Conservation (phyloP, 257 asterid genomes). For the Coffea canephora region DNA sequence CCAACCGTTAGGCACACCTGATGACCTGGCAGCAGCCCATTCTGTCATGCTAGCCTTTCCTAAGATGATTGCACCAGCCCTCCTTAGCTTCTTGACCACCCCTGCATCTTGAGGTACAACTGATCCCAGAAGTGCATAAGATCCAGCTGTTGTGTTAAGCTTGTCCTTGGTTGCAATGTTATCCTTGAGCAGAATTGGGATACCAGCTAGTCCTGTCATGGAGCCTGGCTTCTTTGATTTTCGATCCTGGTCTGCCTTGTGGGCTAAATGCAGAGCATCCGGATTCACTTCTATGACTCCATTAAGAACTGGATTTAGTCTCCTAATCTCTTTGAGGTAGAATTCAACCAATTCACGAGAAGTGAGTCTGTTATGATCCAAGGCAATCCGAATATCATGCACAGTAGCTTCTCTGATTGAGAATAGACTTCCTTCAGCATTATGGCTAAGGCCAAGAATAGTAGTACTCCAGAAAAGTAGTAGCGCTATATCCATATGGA, state of each 20-base stretch:
- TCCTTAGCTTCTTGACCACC: no score
- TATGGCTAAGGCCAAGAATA: background rate
- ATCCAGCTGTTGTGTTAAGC: slow-evolving; percentile 56
- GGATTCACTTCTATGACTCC: slow-evolving; percentile 54
- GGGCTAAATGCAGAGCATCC: slow-evolving; percentile 40
- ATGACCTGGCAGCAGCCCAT: no score
- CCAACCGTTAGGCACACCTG: no score
- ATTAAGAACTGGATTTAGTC: slow-evolving; percentile 21
- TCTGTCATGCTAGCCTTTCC: no score
- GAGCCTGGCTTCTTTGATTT: slow-evolving; percentile 14
- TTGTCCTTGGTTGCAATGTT: slow-evolving; percentile 27
- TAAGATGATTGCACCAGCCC: no score
- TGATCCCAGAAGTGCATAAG: slow-evolving; percentile 41
- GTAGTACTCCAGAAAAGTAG: background rate
- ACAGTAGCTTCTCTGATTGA: slow-evolving; percentile 51
- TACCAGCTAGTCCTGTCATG: slow-evolving; percentile 27
- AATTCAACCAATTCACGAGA: no score
- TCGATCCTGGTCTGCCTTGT: background rate
- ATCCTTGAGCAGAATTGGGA: slow-evolving; percentile 45
- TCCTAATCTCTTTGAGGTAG: no score
- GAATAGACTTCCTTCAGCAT: slow-evolving; percentile 22
- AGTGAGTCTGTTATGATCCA: no score
- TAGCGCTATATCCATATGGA: background rate
- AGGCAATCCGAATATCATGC: slow-evolving; percentile 25
- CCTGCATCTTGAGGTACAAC: slow-evolving; percentile 11